Evolutionary conservation across 106 monocot species (phyloP).

Genomic region (Dioscorea dumetorum): DNA sequence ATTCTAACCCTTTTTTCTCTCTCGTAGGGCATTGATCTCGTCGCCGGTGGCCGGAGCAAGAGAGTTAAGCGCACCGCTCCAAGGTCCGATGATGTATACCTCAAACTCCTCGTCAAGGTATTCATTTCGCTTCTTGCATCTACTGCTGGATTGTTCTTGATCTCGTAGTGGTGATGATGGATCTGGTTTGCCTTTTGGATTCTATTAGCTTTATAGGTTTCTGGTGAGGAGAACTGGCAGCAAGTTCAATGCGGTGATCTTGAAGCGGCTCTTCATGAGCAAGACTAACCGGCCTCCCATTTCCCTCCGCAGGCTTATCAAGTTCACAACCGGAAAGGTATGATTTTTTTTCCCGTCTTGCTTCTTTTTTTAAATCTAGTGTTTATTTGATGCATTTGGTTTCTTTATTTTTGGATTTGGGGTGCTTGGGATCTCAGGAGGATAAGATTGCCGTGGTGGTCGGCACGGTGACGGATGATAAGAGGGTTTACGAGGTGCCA

Average conservation of each 20-base stretch:
- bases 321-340: constrained; percentile 38
- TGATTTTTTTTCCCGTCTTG: not conserved
- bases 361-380: not conserved
- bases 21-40: constrained; percentile 30
- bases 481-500: constrained; percentile 32
- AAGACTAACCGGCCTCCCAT: constrained; percentile 75
- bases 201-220: constrained; percentile 41
- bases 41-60: constrained; percentile 32
- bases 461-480: constrained; percentile 45
- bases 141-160: not conserved
- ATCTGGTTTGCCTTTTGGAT: not conserved
- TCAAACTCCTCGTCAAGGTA: constrained; percentile 41
- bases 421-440: constrained; percentile 15
- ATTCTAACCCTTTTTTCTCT: not conserved
- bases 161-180: not conserved
- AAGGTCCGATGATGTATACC: constrained; percentile 31
- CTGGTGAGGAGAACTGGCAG: constrained; percentile 53
- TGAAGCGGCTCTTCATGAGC: constrained; percentile 92
- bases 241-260: constrained; percentile 65
- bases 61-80: constrained; percentile 25
- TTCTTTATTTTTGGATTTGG: not conserved
- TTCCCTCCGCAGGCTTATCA: constrained; percentile 56
- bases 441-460: constrained; percentile 37
- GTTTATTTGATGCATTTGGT: not conserved
- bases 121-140: not conserved